Base-by-base conservation (phyloP, 805 yeast species). In the Ogataea polymorpha region DNA sequence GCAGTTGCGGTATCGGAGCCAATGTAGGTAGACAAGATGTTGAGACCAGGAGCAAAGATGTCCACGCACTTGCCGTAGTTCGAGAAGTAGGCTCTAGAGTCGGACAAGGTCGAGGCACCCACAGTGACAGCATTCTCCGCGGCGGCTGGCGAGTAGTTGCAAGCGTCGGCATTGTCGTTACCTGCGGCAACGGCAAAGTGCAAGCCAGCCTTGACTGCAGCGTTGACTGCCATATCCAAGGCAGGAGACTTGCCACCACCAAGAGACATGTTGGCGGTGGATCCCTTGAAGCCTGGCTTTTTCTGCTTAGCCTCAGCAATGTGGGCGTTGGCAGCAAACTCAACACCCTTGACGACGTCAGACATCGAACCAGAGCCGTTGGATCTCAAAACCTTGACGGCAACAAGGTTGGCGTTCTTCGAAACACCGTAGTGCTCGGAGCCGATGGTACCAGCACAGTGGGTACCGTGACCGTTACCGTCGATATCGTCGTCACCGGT, bases 111-210 rank as follows among this genome's bases (percentile, higher is more conserved):
- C 10, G 96, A 82, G 16, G 99, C 98, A 63, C 97, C 99, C 37
- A 91, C 98, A 34, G 96, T 87, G 56, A 91, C 77, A 32, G 96
- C 87, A 42, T 75, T 75, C 50, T 74, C 82, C 34, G 95, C 90
- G 41, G 89, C 74, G 34, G 97, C 96, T 39, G 98, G 98, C 5
- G 96, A 89, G 40, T 80, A 77, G 63, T 80, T 77, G 75, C 98
- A 91, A 41, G 98, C 96, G 63, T 90, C 95, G 54, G 81, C 86
- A 62, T 86, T 83, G 60, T 86, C 95, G 65, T 91, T 90, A 68
- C 97, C 98, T 23, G 97, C 96, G 37, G 98, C 97, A 50, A 88
- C 96, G 26, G 96, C 95, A 62, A 91, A 84, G 62, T 87, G 93
- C 45, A 91, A 67, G 55, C 96, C 97, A 23, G 90, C 85, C 49